Conservation (phyloP, 225 moss, liverwort and hornwort species). For the Marchantia paleacea region DNA sequence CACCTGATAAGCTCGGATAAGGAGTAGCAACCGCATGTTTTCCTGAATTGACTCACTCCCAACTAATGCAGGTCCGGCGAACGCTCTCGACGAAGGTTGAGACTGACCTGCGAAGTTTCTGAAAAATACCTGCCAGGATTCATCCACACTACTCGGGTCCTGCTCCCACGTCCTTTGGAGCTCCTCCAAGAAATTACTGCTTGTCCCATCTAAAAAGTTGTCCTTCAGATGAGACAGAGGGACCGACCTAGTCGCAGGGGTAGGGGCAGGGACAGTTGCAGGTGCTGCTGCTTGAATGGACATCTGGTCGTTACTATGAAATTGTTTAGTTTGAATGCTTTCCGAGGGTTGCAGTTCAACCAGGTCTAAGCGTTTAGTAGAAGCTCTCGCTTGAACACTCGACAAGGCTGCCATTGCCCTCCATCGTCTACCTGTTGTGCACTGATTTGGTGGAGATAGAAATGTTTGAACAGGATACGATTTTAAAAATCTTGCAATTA, state of each 20-base stretch:
- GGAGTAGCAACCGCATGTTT: constrained; percentile 74
- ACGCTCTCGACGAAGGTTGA: constrained; percentile 29
- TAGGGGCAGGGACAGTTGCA: constrained; percentile 3
- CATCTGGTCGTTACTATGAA: neutral
- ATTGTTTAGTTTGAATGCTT: neutral
- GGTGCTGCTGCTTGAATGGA: neutral
- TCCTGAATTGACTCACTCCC: constrained; percentile 67
- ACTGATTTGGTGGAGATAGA: constrained; percentile 4
- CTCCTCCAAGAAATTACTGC: constrained; percentile 91
- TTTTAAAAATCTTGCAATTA: neutral
- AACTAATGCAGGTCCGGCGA: constrained; percentile 16
- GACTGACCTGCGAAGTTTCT: constrained; percentile 77
- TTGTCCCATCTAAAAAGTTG: constrained; percentile 88
- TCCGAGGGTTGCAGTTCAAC: neutral
- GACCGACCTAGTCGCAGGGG: constrained; percentile 49
- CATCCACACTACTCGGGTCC: constrained; percentile 84
- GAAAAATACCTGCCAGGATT: constrained; percentile 87
- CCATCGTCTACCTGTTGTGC: constrained; percentile 10
- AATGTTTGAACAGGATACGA: constrained; percentile 4
- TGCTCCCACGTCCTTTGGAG: constrained; percentile 90
- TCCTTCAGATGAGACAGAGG: constrained; percentile 88
- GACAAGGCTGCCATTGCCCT: constrained; percentile 11
- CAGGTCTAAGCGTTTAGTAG: neutral
- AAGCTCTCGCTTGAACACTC: neutral
- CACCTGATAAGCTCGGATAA: constrained; percentile 90